Evolutionary conservation across 306 rosid species (phyloP).

Genomic region (Castanospermum australe): DNA sequence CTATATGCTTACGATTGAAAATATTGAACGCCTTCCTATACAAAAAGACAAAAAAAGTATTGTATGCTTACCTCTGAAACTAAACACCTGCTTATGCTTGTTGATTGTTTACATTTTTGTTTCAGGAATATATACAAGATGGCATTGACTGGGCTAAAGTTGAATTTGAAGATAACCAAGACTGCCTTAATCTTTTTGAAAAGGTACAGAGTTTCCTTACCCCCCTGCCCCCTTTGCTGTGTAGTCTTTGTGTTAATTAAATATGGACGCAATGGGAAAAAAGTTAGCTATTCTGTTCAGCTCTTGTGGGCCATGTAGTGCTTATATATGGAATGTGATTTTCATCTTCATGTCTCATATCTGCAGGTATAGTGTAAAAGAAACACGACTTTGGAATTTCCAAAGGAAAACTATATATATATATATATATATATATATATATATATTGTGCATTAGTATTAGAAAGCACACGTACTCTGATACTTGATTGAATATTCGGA

Average conservation of each 20-base stretch:
- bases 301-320: background rate
- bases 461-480: background rate
- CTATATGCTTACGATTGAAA: background rate
- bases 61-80: background rate
- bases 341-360: background rate
- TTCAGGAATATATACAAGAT: slow-evolving; percentile 94
- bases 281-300: background rate
- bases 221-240: background rate
- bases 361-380: background rate
- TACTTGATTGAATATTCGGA: background rate
- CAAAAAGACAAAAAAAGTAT: background rate
- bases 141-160: slow-evolving; percentile 99
- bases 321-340: background rate
- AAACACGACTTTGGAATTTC: background rate
- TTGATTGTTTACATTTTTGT: slow-evolving; percentile 13
- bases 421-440: too few species aligned
- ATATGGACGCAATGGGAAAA: background rate
- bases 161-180: slow-evolving; percentile 98
- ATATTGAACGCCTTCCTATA: background rate
- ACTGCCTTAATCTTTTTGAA: slow-evolving; percentile 94
- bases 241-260: background rate
- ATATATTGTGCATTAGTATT: background rate
- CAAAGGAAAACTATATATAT: background rate
- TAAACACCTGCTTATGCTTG: slow-evolving; percentile 2
- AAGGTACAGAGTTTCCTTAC: slow-evolving; percentile 53